These are phyloP conservation scores for Penicillium cinerascens DNA, from an alignment of 495 filamentous ascomycete species.

Conservation along the genomic window DNA sequence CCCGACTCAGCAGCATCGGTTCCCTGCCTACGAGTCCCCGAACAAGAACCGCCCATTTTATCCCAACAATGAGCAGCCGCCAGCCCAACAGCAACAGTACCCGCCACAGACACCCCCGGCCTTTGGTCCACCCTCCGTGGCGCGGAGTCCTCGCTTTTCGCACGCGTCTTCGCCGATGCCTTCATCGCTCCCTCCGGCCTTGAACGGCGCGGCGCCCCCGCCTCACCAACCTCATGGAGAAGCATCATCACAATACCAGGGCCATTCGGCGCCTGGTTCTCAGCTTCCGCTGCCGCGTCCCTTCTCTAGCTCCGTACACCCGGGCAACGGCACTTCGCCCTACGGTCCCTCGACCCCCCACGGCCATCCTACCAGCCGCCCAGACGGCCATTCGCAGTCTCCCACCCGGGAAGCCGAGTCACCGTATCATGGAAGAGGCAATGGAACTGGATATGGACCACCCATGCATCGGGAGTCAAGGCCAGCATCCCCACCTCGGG, in stretches of 20 bases:
- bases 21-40: slow-evolving; percentile 39
- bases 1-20: slow-evolving; percentile 41
- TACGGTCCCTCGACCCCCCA: slow-evolving; percentile 42
- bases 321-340: slow-evolving; percentile 38
- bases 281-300: slow-evolving; percentile 38
- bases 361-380: slow-evolving; percentile 43
- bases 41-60: slow-evolving; percentile 50
- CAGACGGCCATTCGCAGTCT: slow-evolving; percentile 42
- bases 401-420: slow-evolving; percentile 41
- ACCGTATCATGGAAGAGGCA: slow-evolving; percentile 32
- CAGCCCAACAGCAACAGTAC: slow-evolving; percentile 32
- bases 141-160: slow-evolving; percentile 50
- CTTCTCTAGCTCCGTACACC: slow-evolving; percentile 41
- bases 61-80: slow-evolving; percentile 52
- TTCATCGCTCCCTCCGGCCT: slow-evolving; percentile 44
- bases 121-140: slow-evolving; percentile 51
- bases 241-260: slow-evolving; percentile 43
- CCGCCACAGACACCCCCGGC: slow-evolving; percentile 53
- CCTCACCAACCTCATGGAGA: slow-evolving; percentile 41
- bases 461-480: slow-evolving; percentile 30
- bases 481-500: slow-evolving; percentile 37
- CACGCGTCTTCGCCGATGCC: slow-evolving; percentile 52
- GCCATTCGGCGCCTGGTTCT: slow-evolving; percentile 33
- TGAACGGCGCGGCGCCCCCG: slow-evolving; percentile 50
- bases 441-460: slow-evolving; percentile 29